These are phyloP conservation scores for Achlya hypogyna DNA, from an alignment of 352 stramenopile species.

Conservation along the genomic window DNA sequence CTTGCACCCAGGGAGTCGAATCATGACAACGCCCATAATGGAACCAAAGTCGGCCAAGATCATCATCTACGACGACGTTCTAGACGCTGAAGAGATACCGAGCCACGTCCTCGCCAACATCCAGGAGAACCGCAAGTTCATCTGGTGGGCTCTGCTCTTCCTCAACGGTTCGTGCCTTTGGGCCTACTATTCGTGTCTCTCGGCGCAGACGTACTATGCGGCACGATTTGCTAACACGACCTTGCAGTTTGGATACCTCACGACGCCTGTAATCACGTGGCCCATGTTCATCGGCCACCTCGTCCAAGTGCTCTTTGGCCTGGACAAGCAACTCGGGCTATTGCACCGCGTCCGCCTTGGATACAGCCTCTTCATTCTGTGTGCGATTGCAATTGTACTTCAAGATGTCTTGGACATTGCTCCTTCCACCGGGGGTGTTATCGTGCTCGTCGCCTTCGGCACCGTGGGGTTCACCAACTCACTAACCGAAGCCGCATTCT, in stretches of 20 bases:
- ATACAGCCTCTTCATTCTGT: conserved; percentile 44
- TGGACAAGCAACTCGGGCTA: conserved; percentile 48
- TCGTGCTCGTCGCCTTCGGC: conserved; percentile 49
- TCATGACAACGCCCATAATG: too few relatives aligned
- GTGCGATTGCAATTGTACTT: conserved; percentile 52
- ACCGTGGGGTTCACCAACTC: conserved; percentile 44
- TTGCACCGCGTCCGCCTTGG: conserved; percentile 34
- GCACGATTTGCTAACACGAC: conserved; percentile 32
- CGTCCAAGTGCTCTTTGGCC: conserved; percentile 40
- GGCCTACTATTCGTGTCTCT: conserved; percentile 66
- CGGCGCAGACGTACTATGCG: conserved; percentile 48
- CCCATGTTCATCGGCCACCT: conserved; percentile 47
- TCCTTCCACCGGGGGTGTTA: conserved; percentile 26
- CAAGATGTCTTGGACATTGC: conserved; percentile 19
- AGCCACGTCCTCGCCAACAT: conserved; percentile 58
- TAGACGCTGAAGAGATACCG: too few relatives aligned
- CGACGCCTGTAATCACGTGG: conserved; percentile 45
- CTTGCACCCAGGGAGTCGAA: too few relatives aligned
- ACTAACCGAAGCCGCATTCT: conserved; percentile 43
- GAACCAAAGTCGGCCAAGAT: too few relatives aligned
- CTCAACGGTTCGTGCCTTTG: too few relatives aligned
- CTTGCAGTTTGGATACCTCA: conserved; percentile 56
- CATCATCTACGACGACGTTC: too few relatives aligned
- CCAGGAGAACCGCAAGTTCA: conserved; percentile 33
- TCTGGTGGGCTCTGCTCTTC: conserved; percentile 59